Evolutionary conservation across 352 stramenopile species (phyloP), one percentile per base, ranked within the genome.

Genomic region (Globisporangium camurandrum): DNA sequence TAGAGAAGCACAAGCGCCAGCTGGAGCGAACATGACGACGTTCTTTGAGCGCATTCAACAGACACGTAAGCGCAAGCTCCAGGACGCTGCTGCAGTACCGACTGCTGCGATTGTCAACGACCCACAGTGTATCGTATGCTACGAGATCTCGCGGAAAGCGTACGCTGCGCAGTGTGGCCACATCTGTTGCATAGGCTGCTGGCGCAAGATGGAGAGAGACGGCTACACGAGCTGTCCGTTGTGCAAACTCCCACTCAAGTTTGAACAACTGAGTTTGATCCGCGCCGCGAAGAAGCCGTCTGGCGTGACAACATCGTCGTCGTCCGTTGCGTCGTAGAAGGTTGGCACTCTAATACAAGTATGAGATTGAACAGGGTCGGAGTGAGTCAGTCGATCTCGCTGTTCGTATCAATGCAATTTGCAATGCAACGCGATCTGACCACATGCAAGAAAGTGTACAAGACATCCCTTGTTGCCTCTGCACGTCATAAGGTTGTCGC

Each of bases 161-260:
- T 88, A 72, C 57, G 83, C 83, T 16, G 78, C 83, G 1, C 69
- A 76, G 24, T 93, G 83, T 28, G 83, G 83, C 5, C 83, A 93
- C 53, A 88, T 93, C 59, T 93, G 83, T 56, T 93, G 83, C 56
- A 66, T 83, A 28, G 46, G 52, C 6, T 93, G 83, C 50, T 93
- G 83, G 83, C 81, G 88, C 73, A 89, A 88, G 79, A 84, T 86
- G 75, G 80, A 86, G 45, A 84, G 70, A 27, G 66, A 86, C 52
- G 80, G 80, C 2, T 86, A 78, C 41, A 86, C 67, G 7, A 82
- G 75, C 4, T 91, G 80, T 44, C 80, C 80, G 23, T 58, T 88
- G 28, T 91, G 80, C 66, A 91, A 91, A 59, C 52, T 77, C 19
- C 65, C 75, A 39, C 76, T 88, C 51, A 82, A 84, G 45, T 53